Percentiles rank a stretch among this genome's conserved stretches.
Conservation (phyloP, 371 early-diverging fungal genomes). For the Mortierella sp. region DNA sequence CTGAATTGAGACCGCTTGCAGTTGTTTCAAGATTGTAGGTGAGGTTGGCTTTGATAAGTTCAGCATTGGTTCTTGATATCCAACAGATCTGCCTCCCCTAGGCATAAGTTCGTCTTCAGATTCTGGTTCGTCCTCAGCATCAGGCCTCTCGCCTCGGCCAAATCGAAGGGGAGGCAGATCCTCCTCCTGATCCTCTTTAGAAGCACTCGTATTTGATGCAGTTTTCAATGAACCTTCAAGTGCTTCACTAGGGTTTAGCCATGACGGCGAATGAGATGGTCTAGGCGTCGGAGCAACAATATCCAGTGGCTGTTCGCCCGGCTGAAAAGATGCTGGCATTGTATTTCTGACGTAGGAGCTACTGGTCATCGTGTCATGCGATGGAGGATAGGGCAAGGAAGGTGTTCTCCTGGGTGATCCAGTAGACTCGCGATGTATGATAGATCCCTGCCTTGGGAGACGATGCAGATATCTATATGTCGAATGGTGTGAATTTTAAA, state of each 20-base stretch:
- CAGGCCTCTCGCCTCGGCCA: constrained; percentile 51
- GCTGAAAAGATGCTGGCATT: constrained; percentile 39
- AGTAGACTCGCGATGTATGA: constrained; percentile 17
- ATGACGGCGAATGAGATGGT: constrained; percentile 44
- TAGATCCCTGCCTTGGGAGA: constrained; percentile 39
- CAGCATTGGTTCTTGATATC: constrained; percentile 17
- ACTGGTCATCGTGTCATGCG: constrained; percentile 33
- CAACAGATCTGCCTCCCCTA: constrained; percentile 15
- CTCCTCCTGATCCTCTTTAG: constrained; percentile 14
- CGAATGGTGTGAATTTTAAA: neutral
- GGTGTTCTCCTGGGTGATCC: constrained; percentile 28
- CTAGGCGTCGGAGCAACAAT: constrained; percentile 51
- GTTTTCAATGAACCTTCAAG: constrained; percentile 25
- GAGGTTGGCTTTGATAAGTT: constrained; percentile 10
- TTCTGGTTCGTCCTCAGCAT: constrained; percentile 53
- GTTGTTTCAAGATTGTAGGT: constrained; percentile 20
- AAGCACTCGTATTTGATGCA: neutral
- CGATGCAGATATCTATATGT: constrained; percentile 46
- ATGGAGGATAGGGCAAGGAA: constrained; percentile 39
- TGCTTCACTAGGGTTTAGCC: constrained; percentile 35
- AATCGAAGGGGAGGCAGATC: constrained; percentile 48
- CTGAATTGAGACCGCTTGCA: constrained; percentile 18
- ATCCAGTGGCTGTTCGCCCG: constrained; percentile 32
- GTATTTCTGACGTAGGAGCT: constrained; percentile 23
- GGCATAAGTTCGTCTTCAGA: constrained; percentile 50